These are phyloP conservation scores for Tuber calosporum DNA, from an alignment of 495 filamentous ascomycete species.

Conservation along the genomic window DNA sequence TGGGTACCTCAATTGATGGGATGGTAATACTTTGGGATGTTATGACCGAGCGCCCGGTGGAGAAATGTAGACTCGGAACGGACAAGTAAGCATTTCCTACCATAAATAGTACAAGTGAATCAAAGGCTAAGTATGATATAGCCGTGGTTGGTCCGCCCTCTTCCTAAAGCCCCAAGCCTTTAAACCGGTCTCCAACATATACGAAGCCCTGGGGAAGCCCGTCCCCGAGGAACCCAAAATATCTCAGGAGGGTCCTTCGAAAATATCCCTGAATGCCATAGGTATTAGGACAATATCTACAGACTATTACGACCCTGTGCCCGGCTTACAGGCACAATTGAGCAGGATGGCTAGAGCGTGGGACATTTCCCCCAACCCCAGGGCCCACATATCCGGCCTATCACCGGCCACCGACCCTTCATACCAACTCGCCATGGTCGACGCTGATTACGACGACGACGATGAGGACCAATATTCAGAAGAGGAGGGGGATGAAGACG, in stretches of 20 bases:
- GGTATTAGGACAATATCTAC: conserved; percentile 27
- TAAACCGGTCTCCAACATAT: conserved; percentile 30
- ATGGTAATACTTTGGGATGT: conserved; percentile 60
- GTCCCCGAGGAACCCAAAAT: conserved; percentile 6
- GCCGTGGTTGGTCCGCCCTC: conserved; percentile 39
- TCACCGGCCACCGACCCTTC: background rate
- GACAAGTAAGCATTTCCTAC: background rate
- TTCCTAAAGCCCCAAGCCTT: conserved; percentile 40
- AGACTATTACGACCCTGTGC: conserved; percentile 29
- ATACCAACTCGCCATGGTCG: conserved; percentile 10
- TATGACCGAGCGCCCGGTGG: conserved; percentile 30
- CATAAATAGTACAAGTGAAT: background rate
- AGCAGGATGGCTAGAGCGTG: conserved; percentile 28
- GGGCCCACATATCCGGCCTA: background rate
- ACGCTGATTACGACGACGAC: conserved; percentile 8
- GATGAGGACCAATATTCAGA: conserved; percentile 20
- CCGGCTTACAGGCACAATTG: conserved; percentile 10
- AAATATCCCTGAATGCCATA: conserved; percentile 5
- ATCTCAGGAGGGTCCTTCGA: background rate
- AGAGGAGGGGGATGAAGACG: conserved; percentile 14
- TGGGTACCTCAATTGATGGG: conserved; percentile 68
- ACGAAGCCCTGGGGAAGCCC: conserved; percentile 36
- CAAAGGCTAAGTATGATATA: conserved; percentile 8
- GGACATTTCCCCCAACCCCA: conserved; percentile 27
- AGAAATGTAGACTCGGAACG: conserved; percentile 30